Conservation (phyloP, 2,329 filamentous ascomycete genomes). For the Arthrinium phaeospermum region DNA sequence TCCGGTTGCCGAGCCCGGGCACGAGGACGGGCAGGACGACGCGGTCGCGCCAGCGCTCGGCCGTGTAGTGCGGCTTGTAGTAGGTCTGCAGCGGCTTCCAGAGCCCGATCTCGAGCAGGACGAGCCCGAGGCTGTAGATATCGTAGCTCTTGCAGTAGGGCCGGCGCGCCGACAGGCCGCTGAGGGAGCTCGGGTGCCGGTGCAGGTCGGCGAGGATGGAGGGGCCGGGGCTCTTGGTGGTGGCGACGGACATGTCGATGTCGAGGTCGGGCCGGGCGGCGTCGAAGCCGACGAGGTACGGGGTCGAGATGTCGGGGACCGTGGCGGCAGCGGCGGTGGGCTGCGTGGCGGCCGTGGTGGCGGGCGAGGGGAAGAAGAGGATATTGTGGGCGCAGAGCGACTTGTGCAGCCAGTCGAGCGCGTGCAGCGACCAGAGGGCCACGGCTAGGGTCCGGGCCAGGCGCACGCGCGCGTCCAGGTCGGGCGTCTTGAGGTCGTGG, state of each 20-base stretch:
- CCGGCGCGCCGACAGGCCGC: slow-evolving; percentile 40
- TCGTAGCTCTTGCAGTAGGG: slow-evolving; percentile 48
- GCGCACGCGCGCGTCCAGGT: slow-evolving; percentile 49
- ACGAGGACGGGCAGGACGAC: slow-evolving; percentile 48
- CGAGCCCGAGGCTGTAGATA: slow-evolving; percentile 54
- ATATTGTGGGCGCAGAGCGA: slow-evolving; percentile 47
- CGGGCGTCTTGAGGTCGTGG: slow-evolving; percentile 48
- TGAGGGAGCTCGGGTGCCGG: slow-evolving; percentile 50
- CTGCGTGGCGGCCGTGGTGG: slow-evolving; percentile 35
- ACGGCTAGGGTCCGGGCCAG: slow-evolving; percentile 50
- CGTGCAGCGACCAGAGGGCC: slow-evolving; percentile 56
- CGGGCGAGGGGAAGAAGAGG: slow-evolving; percentile 49
- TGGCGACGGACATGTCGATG: slow-evolving; percentile 44
- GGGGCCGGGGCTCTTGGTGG: slow-evolving; percentile 49
- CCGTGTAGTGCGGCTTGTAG: slow-evolving; percentile 48
- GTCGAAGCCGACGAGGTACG: slow-evolving; percentile 48
- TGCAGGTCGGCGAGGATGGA: slow-evolving; percentile 51
- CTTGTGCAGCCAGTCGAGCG: slow-evolving; percentile 59
- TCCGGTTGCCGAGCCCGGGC: slow-evolving; percentile 47
- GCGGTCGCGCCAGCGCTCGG: slow-evolving; percentile 49
- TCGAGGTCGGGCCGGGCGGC: slow-evolving; percentile 44
- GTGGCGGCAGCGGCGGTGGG: slow-evolving; percentile 31
- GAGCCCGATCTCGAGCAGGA: slow-evolving; percentile 57
- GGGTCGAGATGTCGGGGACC: slow-evolving; percentile 46
- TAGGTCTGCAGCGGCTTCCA: slow-evolving; percentile 51